Base-by-base conservation (phyloP, 2,329 filamentous ascomycete genomes). In the Aspergillus pseudonomiae region DNA sequence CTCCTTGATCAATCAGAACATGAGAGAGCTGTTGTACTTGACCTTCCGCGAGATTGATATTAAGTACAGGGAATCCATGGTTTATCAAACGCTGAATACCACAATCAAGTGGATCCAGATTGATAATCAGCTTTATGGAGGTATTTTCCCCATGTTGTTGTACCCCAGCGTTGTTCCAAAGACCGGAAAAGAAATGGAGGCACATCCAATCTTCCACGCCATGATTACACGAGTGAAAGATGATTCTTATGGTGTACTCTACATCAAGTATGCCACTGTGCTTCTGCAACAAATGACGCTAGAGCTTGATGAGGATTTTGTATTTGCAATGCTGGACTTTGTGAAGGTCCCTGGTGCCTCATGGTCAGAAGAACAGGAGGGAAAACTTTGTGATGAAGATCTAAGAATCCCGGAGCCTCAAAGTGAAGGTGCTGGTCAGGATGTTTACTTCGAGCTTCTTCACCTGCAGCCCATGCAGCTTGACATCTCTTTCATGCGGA, bases 31-130 rank as follows among this genome's bases (percentile, higher is more conserved):
- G 45, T 91, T 96, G 3, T 99, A 99, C 73, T 81, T 98, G 70
- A 99, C 95, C 0, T 90, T 97, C 79, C 87, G 94, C 57, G 94
- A 97, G 66, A 91, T 98, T 30, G 90, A 95, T 70, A 81, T 99
- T 67, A 93, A 94, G 65, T 97, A 95, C 78, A 93, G 89, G 61
- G 95, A 99, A 73, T 98, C 95, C n/a, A 87, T 89, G 21, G 83
- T 97, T 19, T 97, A 97, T 74, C 95, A 99, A 78, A 98, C 93
- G 0, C 80, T 97, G 65, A 94, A 92, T 55, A 83, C 95, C 57
- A 92, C 93, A 0, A 90, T 98, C 75, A 98, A 99, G 78, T 99
- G 96, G 96, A 95, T 99, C 32, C 95, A 99, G 78, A 92, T 99
- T 70, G 95, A 99, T 79, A 99, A 99, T 71, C 95, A 99, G 78